Conservation (phyloP, 1,284 basidiomycete species). For the Cutaneotrichosporon cavernicola region DNA sequence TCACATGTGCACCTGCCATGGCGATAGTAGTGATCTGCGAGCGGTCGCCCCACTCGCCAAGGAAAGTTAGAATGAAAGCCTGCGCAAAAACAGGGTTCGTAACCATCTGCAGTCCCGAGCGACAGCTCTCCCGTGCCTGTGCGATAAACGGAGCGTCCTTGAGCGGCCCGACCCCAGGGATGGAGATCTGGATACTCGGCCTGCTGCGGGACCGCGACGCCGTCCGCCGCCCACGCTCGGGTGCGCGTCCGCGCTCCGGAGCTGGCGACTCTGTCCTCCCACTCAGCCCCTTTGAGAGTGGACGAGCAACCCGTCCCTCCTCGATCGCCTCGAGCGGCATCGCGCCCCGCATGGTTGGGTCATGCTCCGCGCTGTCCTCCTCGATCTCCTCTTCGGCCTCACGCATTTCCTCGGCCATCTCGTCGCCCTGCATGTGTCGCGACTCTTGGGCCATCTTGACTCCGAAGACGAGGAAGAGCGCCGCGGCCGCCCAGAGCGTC, state of each 20-base stretch:
- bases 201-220: slow-evolving; percentile 7
- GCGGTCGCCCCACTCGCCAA: slow-evolving; percentile 98
- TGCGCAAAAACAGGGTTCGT: slow-evolving; percentile 94
- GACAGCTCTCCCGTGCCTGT: slow-evolving; percentile 13
- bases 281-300: slow-evolving; percentile 2
- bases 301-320: slow-evolving; percentile 32
- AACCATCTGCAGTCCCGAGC: slow-evolving; percentile 63
- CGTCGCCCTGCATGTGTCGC: slow-evolving; percentile 67
- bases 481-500: slow-evolving; percentile 61
- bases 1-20: slow-evolving; percentile 88
- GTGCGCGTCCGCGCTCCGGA: not conserved
- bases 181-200: slow-evolving; percentile 13
- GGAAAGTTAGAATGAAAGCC: slow-evolving; percentile 89
- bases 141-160: slow-evolving; percentile 13
- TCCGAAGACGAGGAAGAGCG: slow-evolving; percentile 83
- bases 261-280: slow-evolving; percentile 6
- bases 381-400: slow-evolving; percentile 85
- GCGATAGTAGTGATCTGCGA: slow-evolving; percentile 98
- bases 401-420: slow-evolving; percentile 83
- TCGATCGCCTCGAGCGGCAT: slow-evolving; percentile 48
- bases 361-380: slow-evolving; percentile 43
- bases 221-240: not conserved
- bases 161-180: slow-evolving; percentile 14
- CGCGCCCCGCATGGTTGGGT: slow-evolving; percentile 19
- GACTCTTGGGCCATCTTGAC: slow-evolving; percentile 80